These are phyloP conservation scores for Cornus controversa DNA, from an alignment of 148 eudicot species.

Conservation along the genomic window DNA sequence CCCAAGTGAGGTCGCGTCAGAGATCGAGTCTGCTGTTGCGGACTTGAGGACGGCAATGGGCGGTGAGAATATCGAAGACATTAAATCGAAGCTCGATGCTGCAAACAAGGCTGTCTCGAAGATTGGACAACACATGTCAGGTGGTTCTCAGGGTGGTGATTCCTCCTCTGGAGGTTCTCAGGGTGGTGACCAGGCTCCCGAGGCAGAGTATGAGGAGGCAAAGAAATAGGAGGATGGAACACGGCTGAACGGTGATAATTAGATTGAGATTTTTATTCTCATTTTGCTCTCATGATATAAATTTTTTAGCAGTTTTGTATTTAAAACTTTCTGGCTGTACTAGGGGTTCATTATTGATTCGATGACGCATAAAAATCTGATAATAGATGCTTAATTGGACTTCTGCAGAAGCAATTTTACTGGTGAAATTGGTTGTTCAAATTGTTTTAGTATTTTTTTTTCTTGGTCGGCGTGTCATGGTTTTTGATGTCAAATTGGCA, in stretches of 20 bases:
- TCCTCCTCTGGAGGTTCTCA: conserved; percentile 41
- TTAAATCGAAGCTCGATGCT: conserved; percentile 72
- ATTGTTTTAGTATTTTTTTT: no score
- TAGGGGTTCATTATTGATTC: background rate
- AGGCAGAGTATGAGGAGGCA: conserved; percentile 94
- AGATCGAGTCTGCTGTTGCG: conserved; percentile 69
- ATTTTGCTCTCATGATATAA: background rate
- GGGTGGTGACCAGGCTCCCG: conserved; percentile 79
- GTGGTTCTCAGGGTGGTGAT: conserved; percentile 41
- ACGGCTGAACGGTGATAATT: background rate
- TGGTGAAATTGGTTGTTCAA: no score
- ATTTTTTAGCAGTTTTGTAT: conserved; percentile 1
- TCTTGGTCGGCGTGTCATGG: no score
- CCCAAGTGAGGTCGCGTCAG: conserved; percentile 63
- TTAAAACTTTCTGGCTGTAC: background rate
- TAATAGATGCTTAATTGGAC: no score
- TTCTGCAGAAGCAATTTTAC: no score
- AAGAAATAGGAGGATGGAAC: conserved; percentile 51
- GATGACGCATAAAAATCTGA: background rate
- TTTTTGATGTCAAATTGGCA: no score
- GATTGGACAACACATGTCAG: conserved; percentile 91
- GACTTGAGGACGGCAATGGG: conserved; percentile 70
- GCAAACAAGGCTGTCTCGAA: conserved; percentile 90
- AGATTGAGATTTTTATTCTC: background rate
- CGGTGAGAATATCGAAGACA: conserved; percentile 64